These are phyloP conservation scores for Olyra latifolia DNA, from an alignment of 176 grass and related monocot genomes.

Conservation along the genomic window DNA sequence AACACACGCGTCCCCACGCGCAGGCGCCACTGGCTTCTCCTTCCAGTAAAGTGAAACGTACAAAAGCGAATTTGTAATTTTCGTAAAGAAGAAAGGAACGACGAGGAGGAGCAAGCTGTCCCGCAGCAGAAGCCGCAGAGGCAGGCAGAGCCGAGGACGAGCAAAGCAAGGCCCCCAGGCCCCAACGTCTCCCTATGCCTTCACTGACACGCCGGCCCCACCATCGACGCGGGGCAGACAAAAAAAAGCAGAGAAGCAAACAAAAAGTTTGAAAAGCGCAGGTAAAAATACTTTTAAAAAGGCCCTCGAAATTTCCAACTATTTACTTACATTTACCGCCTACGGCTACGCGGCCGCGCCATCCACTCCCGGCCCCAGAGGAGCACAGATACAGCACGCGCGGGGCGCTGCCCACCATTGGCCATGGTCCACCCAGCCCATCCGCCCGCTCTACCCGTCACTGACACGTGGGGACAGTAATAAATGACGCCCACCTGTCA, in stretches of 20 bases:
- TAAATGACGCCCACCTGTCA: not conserved
- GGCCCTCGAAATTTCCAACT: not conserved
- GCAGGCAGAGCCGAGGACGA: not conserved
- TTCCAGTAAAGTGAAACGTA: not conserved
- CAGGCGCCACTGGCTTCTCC: not conserved
- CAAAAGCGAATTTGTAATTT: not conserved
- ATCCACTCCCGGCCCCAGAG: not conserved
- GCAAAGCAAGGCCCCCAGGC: not conserved
- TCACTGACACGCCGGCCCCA: not conserved
- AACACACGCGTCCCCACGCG: not conserved
- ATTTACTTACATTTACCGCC: conserved; percentile 20
- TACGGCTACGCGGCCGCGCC: conserved; percentile 9
- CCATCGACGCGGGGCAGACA: not conserved
- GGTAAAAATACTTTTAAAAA: not conserved
- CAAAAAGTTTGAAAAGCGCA: not conserved
- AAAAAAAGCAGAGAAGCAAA: conserved; percentile 28
- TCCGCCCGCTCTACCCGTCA: not conserved
- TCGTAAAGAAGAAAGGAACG: not conserved
- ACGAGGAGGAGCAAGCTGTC: not conserved
- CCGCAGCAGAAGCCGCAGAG: not conserved
- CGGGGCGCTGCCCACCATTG: conserved; percentile 33
- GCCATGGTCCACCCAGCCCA: conserved; percentile 16
- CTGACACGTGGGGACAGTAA: rapidly evolving
- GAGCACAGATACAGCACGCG: conserved; percentile 27
- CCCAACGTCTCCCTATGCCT: not conserved